A percentile compares a stretch with the other conserved stretches of the same genome.
Evolutionary conservation across 192 early-diverging fungal genomes (phyloP).

Genomic region (Backusella australiensis): DNA sequence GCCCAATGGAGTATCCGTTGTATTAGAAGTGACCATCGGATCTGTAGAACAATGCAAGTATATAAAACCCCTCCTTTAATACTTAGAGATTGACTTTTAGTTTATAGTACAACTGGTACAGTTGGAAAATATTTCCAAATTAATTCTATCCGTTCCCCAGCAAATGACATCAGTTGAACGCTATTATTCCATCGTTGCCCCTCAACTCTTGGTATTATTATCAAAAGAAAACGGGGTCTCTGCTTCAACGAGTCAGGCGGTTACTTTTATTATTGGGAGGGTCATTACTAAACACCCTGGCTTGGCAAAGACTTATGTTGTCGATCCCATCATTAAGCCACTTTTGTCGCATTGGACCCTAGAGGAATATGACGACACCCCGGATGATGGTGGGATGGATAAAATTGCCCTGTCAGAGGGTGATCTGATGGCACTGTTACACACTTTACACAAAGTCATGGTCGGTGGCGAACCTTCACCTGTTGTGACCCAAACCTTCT

Average conservation of each 20-base stretch:
- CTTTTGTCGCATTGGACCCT: constrained; percentile 39
- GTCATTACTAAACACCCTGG: constrained; percentile 49
- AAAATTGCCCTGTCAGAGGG: constrained; percentile 39
- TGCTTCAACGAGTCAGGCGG: constrained; percentile 32
- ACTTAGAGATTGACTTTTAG: neutral
- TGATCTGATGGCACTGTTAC: constrained; percentile 42
- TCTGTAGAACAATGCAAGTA: constrained; percentile 44
- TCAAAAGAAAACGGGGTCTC: constrained; percentile 7
- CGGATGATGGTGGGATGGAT: constrained; percentile 29
- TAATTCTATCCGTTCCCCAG: constrained; percentile 57
- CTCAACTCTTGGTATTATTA: constrained; percentile 41
- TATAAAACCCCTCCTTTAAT: neutral
- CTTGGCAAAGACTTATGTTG: constrained; percentile 48
- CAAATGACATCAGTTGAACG: constrained; percentile 56
- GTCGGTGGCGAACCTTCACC: constrained; percentile 61
- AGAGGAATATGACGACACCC: constrained; percentile 9
- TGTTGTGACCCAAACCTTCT: constrained; percentile 51
- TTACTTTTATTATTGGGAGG: constrained; percentile 50
- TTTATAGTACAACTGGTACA: constrained; percentile 48
- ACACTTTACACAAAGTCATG: constrained; percentile 52
- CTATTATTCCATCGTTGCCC: constrained; percentile 50
- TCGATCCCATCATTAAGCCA: constrained; percentile 40
- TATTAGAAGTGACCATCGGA: constrained; percentile 68
- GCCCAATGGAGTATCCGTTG: constrained; percentile 57
- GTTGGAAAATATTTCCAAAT: constrained; percentile 54